These are phyloP conservation scores for Magnolia kwangsiensis DNA, from an alignment of 164 flowering plant genomes.

Conservation along the genomic window DNA sequence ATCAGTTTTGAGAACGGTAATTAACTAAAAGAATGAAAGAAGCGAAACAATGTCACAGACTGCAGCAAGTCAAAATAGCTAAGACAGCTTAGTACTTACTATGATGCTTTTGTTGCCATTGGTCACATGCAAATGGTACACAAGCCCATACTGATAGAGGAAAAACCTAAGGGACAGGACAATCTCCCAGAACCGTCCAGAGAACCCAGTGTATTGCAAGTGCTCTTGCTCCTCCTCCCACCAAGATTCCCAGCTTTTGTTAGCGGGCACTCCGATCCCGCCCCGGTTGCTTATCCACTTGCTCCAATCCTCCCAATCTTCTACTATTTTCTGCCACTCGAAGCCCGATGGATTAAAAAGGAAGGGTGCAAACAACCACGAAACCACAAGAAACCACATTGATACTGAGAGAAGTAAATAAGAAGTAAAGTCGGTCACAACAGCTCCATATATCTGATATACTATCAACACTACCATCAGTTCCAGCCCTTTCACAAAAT, in stretches of 20 bases:
- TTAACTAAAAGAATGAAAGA: neutral
- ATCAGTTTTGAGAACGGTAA: too few relatives aligned
- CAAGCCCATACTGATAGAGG: slow-evolving; percentile 87
- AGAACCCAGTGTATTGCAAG: slow-evolving; percentile 57
- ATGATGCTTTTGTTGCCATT: slow-evolving; percentile 58
- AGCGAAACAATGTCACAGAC: neutral
- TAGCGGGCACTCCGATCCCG: slow-evolving; percentile 90
- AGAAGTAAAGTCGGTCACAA: slow-evolving; percentile 24
- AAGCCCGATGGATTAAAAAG: slow-evolving; percentile 96
- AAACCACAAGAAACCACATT: slow-evolving; percentile 84
- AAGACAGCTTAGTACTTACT: slow-evolving; percentile 36
- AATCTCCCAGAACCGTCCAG: slow-evolving; percentile 73
- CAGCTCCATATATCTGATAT: slow-evolving; percentile 60
- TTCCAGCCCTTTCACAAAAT: slow-evolving; percentile 88
- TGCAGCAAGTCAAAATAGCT: slow-evolving; percentile 1
- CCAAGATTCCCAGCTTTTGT: slow-evolving; percentile 99
- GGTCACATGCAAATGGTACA: slow-evolving; percentile 73
- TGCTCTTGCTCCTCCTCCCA: slow-evolving; percentile 99
- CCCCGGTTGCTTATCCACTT: slow-evolving; percentile 91
- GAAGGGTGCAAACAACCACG: slow-evolving; percentile 92
- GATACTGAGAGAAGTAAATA: slow-evolving; percentile 56
- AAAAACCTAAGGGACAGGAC: slow-evolving; percentile 79
- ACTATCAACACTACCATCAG: slow-evolving; percentile 66
- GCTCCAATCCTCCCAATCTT: slow-evolving; percentile 94
- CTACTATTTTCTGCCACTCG: slow-evolving; percentile 98